These are phyloP conservation scores for Urostyla sp. DNA, from an alignment of 73 alveolate genomes.

Conservation along the genomic window DNA sequence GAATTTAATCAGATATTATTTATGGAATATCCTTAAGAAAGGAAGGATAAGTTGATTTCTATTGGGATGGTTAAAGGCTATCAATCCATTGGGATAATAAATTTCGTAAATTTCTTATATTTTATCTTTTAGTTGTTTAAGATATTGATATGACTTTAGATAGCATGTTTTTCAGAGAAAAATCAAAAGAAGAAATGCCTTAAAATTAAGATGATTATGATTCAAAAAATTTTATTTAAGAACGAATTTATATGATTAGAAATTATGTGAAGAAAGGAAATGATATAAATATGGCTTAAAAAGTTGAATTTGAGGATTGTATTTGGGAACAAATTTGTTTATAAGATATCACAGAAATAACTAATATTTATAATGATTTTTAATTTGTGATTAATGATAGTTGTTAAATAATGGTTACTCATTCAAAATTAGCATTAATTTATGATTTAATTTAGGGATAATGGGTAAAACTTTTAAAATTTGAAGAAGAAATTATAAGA, in stretches of 20 bases:
- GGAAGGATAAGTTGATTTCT: slow-evolving; percentile 16
- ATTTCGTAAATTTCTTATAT: no score
- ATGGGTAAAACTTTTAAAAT: slow-evolving; percentile 26
- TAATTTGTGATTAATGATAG: neutral
- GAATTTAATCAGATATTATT: slow-evolving; percentile 1
- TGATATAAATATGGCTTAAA: neutral
- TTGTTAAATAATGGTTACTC: neutral
- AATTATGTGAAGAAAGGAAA: neutral
- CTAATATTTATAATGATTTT: slow-evolving; percentile 1
- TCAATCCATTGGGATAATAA: no score
- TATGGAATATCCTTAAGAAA: neutral
- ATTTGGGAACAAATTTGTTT: neutral
- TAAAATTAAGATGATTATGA: no score
- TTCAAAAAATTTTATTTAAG: neutral
- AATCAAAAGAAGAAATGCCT: no score
- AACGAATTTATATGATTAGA: neutral
- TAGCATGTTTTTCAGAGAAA: neutral
- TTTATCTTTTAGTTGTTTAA: neutral
- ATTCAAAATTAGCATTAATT: slow-evolving; percentile 5
- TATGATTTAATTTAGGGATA: neutral
- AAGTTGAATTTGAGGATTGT: neutral
- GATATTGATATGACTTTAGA: neutral
- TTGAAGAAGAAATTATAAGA: slow-evolving; percentile 20
- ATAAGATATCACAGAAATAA: neutral
- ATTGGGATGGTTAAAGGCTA: slow-evolving; percentile 2